These are phyloP conservation scores for Erigeron canadensis DNA, from an alignment of 129 eudicot species.

Conservation along the genomic window DNA sequence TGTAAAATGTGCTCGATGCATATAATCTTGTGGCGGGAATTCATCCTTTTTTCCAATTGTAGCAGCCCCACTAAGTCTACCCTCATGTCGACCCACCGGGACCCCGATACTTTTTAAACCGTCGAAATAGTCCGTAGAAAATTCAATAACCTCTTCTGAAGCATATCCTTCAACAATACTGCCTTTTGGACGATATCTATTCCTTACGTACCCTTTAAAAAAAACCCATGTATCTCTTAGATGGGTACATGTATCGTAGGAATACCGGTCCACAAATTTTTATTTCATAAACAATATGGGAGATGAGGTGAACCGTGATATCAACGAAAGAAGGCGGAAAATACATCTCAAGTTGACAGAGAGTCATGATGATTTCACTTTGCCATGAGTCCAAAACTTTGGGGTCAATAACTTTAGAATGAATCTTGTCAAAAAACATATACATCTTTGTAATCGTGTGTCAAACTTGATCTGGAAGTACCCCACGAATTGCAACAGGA, in stretches of 20 bases:
- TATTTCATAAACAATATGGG: background rate
- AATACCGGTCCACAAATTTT: background rate
- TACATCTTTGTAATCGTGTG: background rate
- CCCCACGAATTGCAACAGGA: background rate
- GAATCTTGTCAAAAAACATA: background rate
- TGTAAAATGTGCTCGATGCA: too few species aligned
- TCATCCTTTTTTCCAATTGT: too few species aligned
- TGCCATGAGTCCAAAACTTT: background rate
- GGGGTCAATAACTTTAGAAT: background rate
- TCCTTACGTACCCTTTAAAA: too few species aligned
- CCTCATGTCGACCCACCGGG: background rate
- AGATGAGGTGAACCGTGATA: background rate
- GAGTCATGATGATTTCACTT: background rate
- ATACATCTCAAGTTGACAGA: too few species aligned
- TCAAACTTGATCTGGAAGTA: background rate
- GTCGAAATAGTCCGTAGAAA: background rate
- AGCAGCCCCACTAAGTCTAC: background rate
- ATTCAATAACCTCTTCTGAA: background rate
- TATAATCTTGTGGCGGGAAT: too few species aligned
- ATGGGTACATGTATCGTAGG: too few species aligned
- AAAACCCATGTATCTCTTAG: too few species aligned
- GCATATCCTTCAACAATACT: too few species aligned
- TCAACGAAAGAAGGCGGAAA: background rate
- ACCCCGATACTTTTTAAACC: background rate
- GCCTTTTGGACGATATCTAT: too few species aligned